These are phyloP conservation scores for Kurtzmaniella quercitrusa DNA, from an alignment of 1,139 yeast genomes.

Conservation along the genomic window DNA sequence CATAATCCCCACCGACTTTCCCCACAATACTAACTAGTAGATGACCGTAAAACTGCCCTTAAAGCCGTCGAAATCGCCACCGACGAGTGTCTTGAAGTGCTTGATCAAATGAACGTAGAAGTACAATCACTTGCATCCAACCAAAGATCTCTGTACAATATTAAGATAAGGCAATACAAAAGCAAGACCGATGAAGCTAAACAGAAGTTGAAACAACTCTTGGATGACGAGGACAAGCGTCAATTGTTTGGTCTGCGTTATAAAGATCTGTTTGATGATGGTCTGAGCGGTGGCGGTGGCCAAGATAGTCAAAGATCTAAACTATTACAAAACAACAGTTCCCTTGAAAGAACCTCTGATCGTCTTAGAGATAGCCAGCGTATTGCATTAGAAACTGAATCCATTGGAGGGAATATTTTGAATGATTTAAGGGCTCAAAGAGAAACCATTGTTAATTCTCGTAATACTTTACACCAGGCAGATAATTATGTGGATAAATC, in stretches of 20 bases:
- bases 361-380: constrained; percentile 85
- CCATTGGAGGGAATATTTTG: constrained; percentile 85
- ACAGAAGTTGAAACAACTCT: constrained; percentile 43
- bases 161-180: constrained; percentile 67
- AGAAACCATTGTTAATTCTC: constrained; percentile 82
- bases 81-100: constrained; percentile 74
- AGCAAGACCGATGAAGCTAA: constrained; percentile 57
- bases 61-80: constrained; percentile 62
- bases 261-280: constrained; percentile 23
- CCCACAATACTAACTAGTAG: constrained; percentile 25
- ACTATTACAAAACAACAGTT: constrained; percentile 70
- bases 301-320: constrained; percentile 85
- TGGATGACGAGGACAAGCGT: constrained; percentile 62
- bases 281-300: constrained; percentile 40
- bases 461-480: constrained; percentile 83
- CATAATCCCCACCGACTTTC: too few species aligned
- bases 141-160: constrained; percentile 62
- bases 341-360: constrained; percentile 79
- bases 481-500: constrained; percentile 91
- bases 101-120: constrained; percentile 78
- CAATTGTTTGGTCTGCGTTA: constrained; percentile 64
- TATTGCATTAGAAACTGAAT: constrained; percentile 88
- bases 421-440: constrained; percentile 88
- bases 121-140: constrained; percentile 76
- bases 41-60: constrained; percentile 46